Evolutionary conservation across 2,329 filamentous ascomycete species (phyloP).

Genomic region (Talaromyces pinophilus): DNA sequence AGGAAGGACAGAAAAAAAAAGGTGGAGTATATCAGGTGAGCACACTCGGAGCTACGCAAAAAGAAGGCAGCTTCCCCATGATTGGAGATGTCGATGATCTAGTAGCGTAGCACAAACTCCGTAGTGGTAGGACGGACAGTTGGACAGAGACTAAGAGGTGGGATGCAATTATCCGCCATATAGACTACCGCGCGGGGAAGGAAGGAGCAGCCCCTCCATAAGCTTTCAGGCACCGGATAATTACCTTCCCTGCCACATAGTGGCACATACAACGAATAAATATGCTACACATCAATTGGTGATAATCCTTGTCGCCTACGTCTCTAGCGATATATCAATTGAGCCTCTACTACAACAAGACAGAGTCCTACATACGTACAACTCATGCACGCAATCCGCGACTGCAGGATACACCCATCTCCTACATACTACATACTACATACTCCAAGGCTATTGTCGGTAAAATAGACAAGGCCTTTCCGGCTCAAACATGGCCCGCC

Average conservation of each 20-base stretch:
- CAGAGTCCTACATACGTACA: not conserved
- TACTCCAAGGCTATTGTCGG: not conserved
- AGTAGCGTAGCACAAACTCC: too few relatives aligned
- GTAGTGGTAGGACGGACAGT: not conserved
- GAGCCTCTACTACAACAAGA: not conserved
- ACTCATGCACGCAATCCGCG: not conserved
- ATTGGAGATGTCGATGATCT: slow-evolving; percentile 4
- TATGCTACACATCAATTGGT: not conserved
- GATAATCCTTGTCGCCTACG: not conserved
- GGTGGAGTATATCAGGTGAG: slow-evolving; percentile 4
- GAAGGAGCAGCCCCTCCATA: not conserved
- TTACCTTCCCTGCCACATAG: not conserved
- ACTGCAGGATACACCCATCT: not conserved
- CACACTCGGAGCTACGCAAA: not conserved
- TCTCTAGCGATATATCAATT: not conserved
- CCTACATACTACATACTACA: not conserved
- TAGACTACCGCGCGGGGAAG: slow-evolving; percentile 3
- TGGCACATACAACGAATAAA: not conserved
- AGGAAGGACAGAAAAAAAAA: not conserved
- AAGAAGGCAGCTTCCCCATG: slow-evolving; percentile 7
- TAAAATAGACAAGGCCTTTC: not conserved
- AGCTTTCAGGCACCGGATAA: slow-evolving; percentile 14
- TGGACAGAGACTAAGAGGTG: not conserved
- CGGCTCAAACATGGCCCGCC: slow-evolving; percentile 1
- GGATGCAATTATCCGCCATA: slow-evolving; percentile 6